Percentiles rank a stretch among this genome's conserved stretches.
phyloP scores from a whole-genome alignment of 2,329 filamentous ascomycete genomes.

The Aspergillus sp. region DNA sequence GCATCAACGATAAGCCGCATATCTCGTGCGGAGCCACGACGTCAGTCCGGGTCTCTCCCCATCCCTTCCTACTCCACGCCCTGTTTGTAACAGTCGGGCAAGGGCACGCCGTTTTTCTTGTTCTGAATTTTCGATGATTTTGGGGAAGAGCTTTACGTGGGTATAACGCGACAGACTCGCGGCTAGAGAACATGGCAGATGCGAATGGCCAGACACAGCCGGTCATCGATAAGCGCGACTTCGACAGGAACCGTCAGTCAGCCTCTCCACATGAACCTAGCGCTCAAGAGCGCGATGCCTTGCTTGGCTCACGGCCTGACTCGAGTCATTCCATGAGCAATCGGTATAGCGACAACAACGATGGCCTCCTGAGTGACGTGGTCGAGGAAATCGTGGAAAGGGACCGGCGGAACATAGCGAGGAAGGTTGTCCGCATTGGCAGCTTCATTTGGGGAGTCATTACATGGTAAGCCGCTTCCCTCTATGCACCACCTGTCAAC shows the following conservation, averaged over 20 bases:
- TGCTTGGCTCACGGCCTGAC: constrained; percentile 27
- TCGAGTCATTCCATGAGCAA: constrained; percentile 22
- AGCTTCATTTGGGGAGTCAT: constrained; percentile 63
- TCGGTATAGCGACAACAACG: constrained; percentile 23
- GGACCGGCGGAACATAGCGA: constrained; percentile 56
- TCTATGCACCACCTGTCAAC: neutral
- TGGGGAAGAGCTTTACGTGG: too few species aligned
- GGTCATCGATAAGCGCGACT: constrained; percentile 48
- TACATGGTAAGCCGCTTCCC: constrained; percentile 48
- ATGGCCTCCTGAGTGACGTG: constrained; percentile 59
- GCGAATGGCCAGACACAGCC: constrained; percentile 20
- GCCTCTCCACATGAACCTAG: constrained; percentile 20
- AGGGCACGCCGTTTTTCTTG: neutral
- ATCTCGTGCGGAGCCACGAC: constrained; percentile 3
- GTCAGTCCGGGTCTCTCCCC: neutral
- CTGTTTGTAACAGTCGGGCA: neutral
- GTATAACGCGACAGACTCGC: neutral
- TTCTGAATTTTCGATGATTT: neutral
- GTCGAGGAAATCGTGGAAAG: constrained; percentile 60
- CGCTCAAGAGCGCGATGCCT: constrained; percentile 17
- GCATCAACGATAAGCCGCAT: constrained; percentile 18
- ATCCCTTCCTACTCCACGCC: neutral
- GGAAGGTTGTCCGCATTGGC: constrained; percentile 52
- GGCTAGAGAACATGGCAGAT: constrained; percentile 22
- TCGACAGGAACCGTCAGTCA: constrained; percentile 43